phyloP scores from a whole-genome alignment of 768 basidiomycete species.

The Clitopilus hobsonii region DNA sequence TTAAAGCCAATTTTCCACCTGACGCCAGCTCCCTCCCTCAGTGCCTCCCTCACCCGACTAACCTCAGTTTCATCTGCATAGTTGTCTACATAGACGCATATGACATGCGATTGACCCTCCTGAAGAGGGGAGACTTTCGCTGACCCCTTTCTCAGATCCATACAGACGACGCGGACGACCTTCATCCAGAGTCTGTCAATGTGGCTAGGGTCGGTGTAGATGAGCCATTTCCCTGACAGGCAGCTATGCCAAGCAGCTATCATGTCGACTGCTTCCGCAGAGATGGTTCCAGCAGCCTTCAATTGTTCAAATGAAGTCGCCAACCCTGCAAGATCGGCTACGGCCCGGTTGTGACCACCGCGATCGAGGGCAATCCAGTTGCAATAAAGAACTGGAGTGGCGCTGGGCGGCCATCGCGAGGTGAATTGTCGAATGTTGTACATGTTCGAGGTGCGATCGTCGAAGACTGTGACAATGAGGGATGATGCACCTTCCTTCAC shows the following conservation, averaged over 20 bases:
- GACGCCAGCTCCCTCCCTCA: constrained; percentile 24
- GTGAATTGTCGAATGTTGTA: constrained; percentile 22
- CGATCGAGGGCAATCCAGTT: constrained; percentile 31
- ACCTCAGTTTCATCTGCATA: constrained; percentile 23
- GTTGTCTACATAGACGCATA: constrained; percentile 30
- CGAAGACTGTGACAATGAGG: constrained; percentile 17
- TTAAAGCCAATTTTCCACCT: constrained; percentile 35
- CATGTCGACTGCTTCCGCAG: constrained; percentile 24
- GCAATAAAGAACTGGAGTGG: constrained; percentile 23
- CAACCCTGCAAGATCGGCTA: constrained; percentile 13
- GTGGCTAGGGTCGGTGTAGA: constrained; percentile 24
- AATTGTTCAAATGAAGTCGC: constrained; percentile 15
- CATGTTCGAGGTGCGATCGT: constrained; percentile 18
- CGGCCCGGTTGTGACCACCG: constrained; percentile 9
- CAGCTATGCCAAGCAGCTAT: constrained; percentile 27
- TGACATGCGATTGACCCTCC: constrained; percentile 26
- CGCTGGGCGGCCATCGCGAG: constrained; percentile 33
- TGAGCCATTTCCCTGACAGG: constrained; percentile 33
- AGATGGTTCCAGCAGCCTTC: constrained; percentile 18
- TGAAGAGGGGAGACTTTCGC: constrained; percentile 31
- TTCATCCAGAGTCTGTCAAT: constrained; percentile 32
- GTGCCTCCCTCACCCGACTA: constrained; percentile 23
- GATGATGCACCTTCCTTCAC: constrained; percentile 9
- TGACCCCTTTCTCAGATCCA: constrained; percentile 19
- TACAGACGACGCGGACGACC: constrained; percentile 24